Evolutionary conservation across 305 asterid genomes (phyloP).

Genomic region (Fraxinus velutina): DNA sequence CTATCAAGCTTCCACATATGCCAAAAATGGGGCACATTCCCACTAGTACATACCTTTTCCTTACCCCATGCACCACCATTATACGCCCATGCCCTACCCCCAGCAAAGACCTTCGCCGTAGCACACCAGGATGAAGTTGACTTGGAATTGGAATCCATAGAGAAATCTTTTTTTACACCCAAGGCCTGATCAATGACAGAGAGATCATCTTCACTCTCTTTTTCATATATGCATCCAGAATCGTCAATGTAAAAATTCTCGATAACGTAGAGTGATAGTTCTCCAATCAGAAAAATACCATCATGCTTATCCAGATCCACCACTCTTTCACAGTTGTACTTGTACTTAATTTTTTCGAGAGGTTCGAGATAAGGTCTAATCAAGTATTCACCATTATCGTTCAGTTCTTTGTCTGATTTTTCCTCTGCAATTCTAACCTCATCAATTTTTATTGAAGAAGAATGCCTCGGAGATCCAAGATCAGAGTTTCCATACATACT

Average conservation of each 20-base stretch:
- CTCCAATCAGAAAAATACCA: conserved; percentile 93
- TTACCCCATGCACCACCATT: conserved; percentile 99
- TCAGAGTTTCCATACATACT: conserved; percentile 71
- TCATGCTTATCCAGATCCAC: conserved; percentile 98
- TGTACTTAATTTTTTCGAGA: conserved; percentile 76
- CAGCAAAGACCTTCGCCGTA: conserved; percentile 59
- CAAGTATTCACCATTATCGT: conserved; percentile 94
- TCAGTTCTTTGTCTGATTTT: conserved; percentile 76
- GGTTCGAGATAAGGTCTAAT: conserved; percentile 92
- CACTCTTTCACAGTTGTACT: conserved; percentile 97
- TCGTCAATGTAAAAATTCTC: conserved; percentile 96
- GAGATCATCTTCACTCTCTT: conserved; percentile 91
- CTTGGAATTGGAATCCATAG: conserved; percentile 85
- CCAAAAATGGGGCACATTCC: conserved; percentile 96
- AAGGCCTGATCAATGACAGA: conserved; percentile 95
- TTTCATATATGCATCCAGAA: conserved; percentile 88
- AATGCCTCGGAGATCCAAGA: conserved; percentile 66
- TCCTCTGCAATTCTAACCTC: conserved; percentile 62
- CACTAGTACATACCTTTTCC: conserved; percentile 72
- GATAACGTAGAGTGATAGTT: conserved; percentile 76
- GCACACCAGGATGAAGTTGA: conserved; percentile 85
- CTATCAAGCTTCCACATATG: conserved; percentile 98
- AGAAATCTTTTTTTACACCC: conserved; percentile 90
- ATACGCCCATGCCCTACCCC: conserved; percentile 99
- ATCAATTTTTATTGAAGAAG: conserved; percentile 59